Base-by-base conservation (phyloP, 1,284 basidiomycete species). In the Apiotrichum gracile region DNA sequence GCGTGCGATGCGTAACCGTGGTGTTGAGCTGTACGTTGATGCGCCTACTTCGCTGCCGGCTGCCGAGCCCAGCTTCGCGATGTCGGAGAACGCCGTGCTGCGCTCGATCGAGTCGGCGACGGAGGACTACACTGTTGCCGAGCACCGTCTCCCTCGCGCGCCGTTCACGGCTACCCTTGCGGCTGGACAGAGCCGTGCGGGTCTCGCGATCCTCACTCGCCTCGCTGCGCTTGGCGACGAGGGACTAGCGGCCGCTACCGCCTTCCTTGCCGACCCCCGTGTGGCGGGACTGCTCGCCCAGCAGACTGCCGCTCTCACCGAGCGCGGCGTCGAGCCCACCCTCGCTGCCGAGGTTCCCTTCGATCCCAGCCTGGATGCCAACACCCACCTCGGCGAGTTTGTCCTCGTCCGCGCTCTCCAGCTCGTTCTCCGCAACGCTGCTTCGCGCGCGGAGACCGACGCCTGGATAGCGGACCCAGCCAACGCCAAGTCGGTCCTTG, bases 1-100 rank as follows among this genome's bases (percentile, higher is more conserved):
- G 8, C 82, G 96, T 35, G 96, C 96, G 1, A 99, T 99, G 96
- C 85, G 96, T 38, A 99, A 99, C 72, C 85, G 96, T 61, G 96
- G 94, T 33, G 80, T 97, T 39, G 96, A 99, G 73, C 81, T 98
- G 34, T 81, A 54, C 33, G 59, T 70, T 21, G 62, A 62, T 22
- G 52, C 55, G 5, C 51, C 51, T 4, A 27, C 38, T 19, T 13
- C 35, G 5, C 34, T 25, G 17, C 12, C 17, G 5, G 16, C 21
- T 9, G 22, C 34, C 4, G 14, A 3, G 22, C n/a, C n/a, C n/a
- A 47, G 54, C 7, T 56, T 42, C n/a, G 51, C 54, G 0, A 45
- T 59, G 2, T 22, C 58, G 2, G 58, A 59, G 34, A 48, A 29
- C 10, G 49, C 58, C 0, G 16, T 41, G 3, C 46, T 56, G 8